Percentiles rank a stretch among this genome's conserved stretches.
Evolutionary conservation across 345 rosid species (phyloP).

Genomic region (Iberis pinnata): DNA sequence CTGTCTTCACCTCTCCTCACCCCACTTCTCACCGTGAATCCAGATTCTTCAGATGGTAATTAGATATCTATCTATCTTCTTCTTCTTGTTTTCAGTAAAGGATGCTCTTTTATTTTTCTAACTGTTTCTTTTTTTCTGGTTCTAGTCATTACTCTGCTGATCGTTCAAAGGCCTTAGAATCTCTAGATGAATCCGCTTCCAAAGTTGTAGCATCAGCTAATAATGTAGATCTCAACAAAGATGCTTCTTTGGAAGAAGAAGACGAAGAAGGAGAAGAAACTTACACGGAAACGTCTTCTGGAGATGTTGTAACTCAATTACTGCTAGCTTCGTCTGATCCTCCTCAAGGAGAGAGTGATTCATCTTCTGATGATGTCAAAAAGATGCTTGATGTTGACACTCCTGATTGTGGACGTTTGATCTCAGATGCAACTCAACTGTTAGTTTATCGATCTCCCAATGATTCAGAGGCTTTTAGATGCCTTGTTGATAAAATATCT

Average conservation of each 20-base stretch:
- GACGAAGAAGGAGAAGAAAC: slow-evolving; percentile 33
- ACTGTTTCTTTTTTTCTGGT: neutral
- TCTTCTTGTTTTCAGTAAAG: too few species aligned
- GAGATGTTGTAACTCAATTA: slow-evolving; percentile 40
- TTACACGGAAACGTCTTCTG: slow-evolving; percentile 32
- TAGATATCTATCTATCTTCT: slow-evolving; percentile 37
- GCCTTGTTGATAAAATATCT: slow-evolving; percentile 45
- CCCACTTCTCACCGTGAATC: slow-evolving; percentile 64
- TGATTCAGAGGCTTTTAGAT: slow-evolving; percentile 63
- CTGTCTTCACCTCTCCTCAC: slow-evolving; percentile 96
- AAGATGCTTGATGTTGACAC: slow-evolving; percentile 35
- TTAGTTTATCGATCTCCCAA: slow-evolving; percentile 63
- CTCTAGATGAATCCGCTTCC: slow-evolving; percentile 25
- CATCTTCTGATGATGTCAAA: slow-evolving; percentile 27
- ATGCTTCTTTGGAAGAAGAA: slow-evolving; percentile 33
- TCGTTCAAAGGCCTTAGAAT: slow-evolving; percentile 36
- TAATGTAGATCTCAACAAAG: slow-evolving; percentile 14
- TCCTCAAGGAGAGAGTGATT: slow-evolving; percentile 28
- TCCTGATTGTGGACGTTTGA: slow-evolving; percentile 54
- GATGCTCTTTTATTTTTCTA: too few species aligned
- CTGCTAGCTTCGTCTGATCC: slow-evolving; percentile 36
- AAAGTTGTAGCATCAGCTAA: slow-evolving; percentile 28
- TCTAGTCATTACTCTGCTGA: slow-evolving; percentile 48
- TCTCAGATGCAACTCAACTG: slow-evolving; percentile 34
- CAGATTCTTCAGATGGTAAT: slow-evolving; percentile 63